Base-by-base conservation (phyloP, 495 filamentous ascomycete genomes). In the Xylona heveae region DNA sequence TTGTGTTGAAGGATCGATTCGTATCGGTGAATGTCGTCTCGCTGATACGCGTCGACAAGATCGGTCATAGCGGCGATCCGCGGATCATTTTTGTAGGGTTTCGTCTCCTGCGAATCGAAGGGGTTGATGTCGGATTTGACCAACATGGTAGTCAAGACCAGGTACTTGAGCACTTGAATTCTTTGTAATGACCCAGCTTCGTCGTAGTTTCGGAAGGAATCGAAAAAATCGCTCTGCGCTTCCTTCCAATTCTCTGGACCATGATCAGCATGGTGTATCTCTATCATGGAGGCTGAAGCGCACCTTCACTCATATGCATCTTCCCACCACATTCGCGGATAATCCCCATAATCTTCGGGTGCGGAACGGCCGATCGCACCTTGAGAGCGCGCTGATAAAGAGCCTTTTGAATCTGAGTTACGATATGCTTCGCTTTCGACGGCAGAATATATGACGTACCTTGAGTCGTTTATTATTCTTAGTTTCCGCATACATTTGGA, bases 121-220 rank as follows among this genome's bases (percentile, higher is more conserved):
- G 88, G 90, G 49, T 95, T 95, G 68, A 97, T 97, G 48, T 91
- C 73, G n/a, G 82, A 90, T 49, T 91, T 85, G 81, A 92, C 93
- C 28, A 97, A 66, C 90, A 97, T 93, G 25, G 82, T 94, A 2
- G 84, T 80, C 28, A 97, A 64, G 28, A 97, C 81, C 14, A 95
- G 66, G 44, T 97, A 97, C 56, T 94, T 95, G 43, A 97, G 69
- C 9, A 95, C 88, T 48, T 94, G 84, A 44, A 95, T 97, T 17
- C 88, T 74, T 49, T 92, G 83, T 43, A 93, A 63, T 23, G 84
- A 92, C 31, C 88, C 88, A 24, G 88, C 88, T 52, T 97, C 88
- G 49, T 97, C 90, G 54, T 95, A 97, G 55, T 95, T 95, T 17
- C 83, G 78, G 58, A 97, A 97, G 3, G 88, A 85, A 52, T 97